Conservation (phyloP, 805 yeast genomes). For the Jamesozyma lodderae region DNA sequence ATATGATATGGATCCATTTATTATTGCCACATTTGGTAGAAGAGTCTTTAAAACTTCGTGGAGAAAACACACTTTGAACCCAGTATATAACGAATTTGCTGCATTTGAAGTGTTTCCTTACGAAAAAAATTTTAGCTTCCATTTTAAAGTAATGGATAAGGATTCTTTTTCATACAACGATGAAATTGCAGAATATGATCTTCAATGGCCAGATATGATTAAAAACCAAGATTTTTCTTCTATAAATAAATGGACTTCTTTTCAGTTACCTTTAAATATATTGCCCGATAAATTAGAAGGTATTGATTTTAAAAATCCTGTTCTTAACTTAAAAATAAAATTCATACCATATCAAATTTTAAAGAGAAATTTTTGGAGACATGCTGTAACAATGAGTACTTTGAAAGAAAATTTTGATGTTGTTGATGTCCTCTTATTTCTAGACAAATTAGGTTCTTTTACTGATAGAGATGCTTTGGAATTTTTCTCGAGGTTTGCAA, state of each 20-base stretch:
- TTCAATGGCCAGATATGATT: constrained; percentile 45
- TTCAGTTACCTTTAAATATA: constrained; percentile 32
- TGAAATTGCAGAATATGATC: constrained; percentile 56
- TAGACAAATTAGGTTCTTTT: constrained; percentile 41
- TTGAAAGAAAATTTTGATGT: constrained; percentile 37
- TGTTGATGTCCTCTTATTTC: constrained; percentile 52
- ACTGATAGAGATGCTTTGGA: constrained; percentile 46
- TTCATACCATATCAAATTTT: constrained; percentile 59
- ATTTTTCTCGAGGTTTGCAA: constrained; percentile 40
- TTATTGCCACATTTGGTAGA: constrained; percentile 82
- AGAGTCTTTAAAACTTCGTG: constrained; percentile 80
- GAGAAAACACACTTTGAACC: constrained; percentile 73
- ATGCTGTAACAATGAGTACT: constrained; percentile 39
- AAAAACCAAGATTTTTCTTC: constrained; percentile 23
- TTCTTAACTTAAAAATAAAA: constrained; percentile 48
- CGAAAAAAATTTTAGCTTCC: constrained; percentile 58
- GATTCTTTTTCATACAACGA: constrained; percentile 81
- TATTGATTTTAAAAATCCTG: constrained; percentile 32
- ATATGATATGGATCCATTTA: constrained; percentile 95
- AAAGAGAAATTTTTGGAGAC: constrained; percentile 61
- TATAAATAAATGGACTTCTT: constrained; percentile 16
- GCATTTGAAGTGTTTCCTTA: constrained; percentile 66
- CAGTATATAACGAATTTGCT: constrained; percentile 70
- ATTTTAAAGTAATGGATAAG: constrained; percentile 71
- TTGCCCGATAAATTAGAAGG: constrained; percentile 6